These are phyloP conservation scores for Microthlaspi erraticum DNA, from an alignment of 345 rosid genomes.

Conservation along the genomic window DNA sequence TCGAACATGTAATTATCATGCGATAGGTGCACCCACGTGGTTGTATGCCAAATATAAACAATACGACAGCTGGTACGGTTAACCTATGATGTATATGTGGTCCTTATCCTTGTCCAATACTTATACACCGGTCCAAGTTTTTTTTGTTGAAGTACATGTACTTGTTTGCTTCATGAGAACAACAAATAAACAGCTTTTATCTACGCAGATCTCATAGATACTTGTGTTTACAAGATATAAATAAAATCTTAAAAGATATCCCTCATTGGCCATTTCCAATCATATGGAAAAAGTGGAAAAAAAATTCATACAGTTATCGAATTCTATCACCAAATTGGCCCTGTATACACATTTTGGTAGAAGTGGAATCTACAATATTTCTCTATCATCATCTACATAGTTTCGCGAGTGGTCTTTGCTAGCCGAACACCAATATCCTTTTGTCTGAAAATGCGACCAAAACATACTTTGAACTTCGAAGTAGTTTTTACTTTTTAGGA, in stretches of 20 bases:
- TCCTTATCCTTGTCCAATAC: conserved; percentile 15
- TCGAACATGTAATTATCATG: conserved; percentile 1
- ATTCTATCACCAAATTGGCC: not conserved
- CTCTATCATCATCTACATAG: not conserved
- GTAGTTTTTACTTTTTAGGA: conserved; percentile 1
- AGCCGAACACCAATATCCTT: conserved; percentile 1
- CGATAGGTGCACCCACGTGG: conserved; percentile 25
- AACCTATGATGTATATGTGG: conserved; percentile 26
- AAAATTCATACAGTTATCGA: not conserved
- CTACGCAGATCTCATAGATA: not conserved
- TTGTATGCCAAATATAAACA: conserved; percentile 24
- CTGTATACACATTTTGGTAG: not conserved
- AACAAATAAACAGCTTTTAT: not conserved
- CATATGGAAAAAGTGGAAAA: too few species aligned
- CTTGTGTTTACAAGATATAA: conserved; percentile 1
- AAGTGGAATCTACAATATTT: not conserved
- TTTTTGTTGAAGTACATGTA: not conserved
- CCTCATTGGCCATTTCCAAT: not conserved
- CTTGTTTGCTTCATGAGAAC: conserved; percentile 3
- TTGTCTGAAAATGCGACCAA: conserved; percentile 37
- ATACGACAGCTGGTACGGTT: conserved; percentile 37
- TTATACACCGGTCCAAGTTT: not conserved
- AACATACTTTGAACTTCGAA: conserved; percentile 6
- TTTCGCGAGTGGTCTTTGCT: not conserved
- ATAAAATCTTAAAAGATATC: not conserved